A percentile compares a stretch with the other conserved stretches of the same genome.
phyloP scores from a whole-genome alignment of 331 rosid species.

The Prunus yedoensis region DNA sequence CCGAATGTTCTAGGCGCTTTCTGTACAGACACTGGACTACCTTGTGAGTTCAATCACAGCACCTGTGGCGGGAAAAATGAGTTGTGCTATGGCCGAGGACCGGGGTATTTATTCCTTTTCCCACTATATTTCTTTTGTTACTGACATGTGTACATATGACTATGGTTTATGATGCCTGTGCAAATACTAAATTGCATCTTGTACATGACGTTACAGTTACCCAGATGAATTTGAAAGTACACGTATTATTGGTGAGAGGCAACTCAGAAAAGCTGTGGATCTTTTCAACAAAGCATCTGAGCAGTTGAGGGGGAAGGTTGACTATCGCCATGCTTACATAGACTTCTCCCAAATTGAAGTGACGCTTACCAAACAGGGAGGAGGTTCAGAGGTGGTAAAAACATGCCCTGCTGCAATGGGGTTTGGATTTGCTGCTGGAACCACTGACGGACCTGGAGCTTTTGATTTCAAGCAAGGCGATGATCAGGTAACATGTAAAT shows the following conservation, averaged over 20 bases:
- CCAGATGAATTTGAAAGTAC: constrained; percentile 95
- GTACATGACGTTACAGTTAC: constrained; percentile 50
- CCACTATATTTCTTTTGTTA: background rate
- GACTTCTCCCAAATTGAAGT: constrained; percentile 78
- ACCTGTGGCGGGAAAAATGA: constrained; percentile 88
- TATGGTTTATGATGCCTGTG: constrained; percentile 12
- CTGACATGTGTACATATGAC: background rate
- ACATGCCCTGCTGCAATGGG: constrained; percentile 99
- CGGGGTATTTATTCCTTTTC: constrained; percentile 58
- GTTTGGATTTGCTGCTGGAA: constrained; percentile 90
- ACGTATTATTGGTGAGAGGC: constrained; percentile 82
- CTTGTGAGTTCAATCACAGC: constrained; percentile 95
- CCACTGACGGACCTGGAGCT: constrained; percentile 94
- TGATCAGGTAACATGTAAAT: constrained; percentile 53
- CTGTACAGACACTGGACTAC: constrained; percentile 79
- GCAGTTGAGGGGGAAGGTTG: constrained; percentile 65
- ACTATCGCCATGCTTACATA: constrained; percentile 69
- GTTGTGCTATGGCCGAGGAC: constrained; percentile 83
- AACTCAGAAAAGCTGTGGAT: constrained; percentile 72
- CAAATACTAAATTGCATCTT: constrained; percentile 24
- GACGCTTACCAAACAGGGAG: constrained; percentile 47
- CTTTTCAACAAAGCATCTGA: constrained; percentile 68
- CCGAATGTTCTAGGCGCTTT: constrained; percentile 89
- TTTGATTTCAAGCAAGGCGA: constrained; percentile 93
- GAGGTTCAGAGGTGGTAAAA: constrained; percentile 51